Conservation (phyloP, 345 rosid genomes). For the Physaria fendleri region DNA sequence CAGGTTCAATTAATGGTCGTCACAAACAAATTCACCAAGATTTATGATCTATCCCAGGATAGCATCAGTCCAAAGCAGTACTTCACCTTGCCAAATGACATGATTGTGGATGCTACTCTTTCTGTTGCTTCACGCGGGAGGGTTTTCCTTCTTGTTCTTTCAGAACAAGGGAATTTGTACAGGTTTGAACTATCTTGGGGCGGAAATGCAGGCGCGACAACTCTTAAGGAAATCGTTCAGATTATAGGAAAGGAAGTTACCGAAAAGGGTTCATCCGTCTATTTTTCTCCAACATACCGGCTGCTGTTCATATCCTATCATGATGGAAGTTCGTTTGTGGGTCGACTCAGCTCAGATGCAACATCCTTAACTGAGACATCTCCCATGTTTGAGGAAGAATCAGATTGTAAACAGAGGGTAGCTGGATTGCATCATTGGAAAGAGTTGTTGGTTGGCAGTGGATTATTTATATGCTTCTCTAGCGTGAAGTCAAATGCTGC, state of each 20-base stretch:
- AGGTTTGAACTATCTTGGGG: conserved; percentile 70
- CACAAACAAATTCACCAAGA: conserved; percentile 85
- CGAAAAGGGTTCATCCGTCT: conserved; percentile 79
- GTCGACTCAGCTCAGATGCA: conserved; percentile 64
- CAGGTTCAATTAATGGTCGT: conserved; percentile 89
- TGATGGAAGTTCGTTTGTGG: conserved; percentile 78
- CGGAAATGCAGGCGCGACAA: conserved; percentile 79
- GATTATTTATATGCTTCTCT: conserved; percentile 78
- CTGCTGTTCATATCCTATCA: conserved; percentile 76
- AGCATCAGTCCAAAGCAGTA: conserved; percentile 91
- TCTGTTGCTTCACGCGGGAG: conserved; percentile 72
- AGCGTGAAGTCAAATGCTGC: conserved; percentile 69
- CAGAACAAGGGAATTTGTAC: conserved; percentile 73
- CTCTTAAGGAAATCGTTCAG: conserved; percentile 66
- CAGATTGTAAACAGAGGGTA: conserved; percentile 57
- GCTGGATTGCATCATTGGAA: conserved; percentile 93
- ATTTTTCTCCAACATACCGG: conserved; percentile 70
- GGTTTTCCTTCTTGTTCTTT: conserved; percentile 79
- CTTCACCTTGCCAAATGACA: conserved; percentile 74
- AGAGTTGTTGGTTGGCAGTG: conserved; percentile 71
- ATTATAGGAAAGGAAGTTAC: conserved; percentile 54
- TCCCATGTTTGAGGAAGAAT: conserved; percentile 64
- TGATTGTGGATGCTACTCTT: conserved; percentile 84
- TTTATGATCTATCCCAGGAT: conserved; percentile 94
- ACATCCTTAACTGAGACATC: conserved; percentile 63